Conservation (phyloP, 2,329 filamentous ascomycete genomes). For the Amauroascus niger region DNA sequence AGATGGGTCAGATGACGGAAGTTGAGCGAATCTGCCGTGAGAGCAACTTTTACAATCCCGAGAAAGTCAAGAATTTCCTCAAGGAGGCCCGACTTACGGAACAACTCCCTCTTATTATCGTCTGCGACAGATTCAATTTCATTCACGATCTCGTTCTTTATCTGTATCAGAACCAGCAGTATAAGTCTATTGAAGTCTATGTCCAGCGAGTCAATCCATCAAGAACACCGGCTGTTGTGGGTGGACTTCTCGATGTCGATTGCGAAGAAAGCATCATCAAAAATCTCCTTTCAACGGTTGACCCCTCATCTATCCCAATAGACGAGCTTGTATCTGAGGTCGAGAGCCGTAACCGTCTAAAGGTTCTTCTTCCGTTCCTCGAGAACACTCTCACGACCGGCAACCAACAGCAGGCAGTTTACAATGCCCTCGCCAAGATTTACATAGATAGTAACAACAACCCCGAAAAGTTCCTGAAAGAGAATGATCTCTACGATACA, state of each 20-base stretch:
- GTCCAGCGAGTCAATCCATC: slow-evolving; percentile 93
- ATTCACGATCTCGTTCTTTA: slow-evolving; percentile 94
- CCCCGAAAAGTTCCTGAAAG: slow-evolving; percentile 91
- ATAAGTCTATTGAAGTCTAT: slow-evolving; percentile 96
- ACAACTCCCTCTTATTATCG: slow-evolving; percentile 91
- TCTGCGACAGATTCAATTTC: slow-evolving; percentile 99
- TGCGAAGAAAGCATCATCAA: slow-evolving; percentile 97
- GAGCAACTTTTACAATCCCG: slow-evolving; percentile 77
- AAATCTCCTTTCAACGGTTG: slow-evolving; percentile 73
- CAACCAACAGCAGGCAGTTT: slow-evolving; percentile 93
- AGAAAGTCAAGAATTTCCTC: slow-evolving; percentile 98
- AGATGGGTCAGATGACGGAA: slow-evolving; percentile 86
- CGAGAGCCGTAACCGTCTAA: slow-evolving; percentile 89
- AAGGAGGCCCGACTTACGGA: slow-evolving; percentile 90
- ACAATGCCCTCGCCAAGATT: slow-evolving; percentile 96
- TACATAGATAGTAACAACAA: slow-evolving; percentile 99
- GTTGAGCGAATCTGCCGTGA: slow-evolving; percentile 96
- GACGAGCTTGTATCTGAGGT: slow-evolving; percentile 90
- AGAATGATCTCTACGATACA: slow-evolving; percentile 94
- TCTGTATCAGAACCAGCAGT: slow-evolving; percentile 98
- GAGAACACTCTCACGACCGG: slow-evolving; percentile 81
- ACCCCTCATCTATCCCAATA: slow-evolving; percentile 76
- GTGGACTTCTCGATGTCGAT: slow-evolving; percentile 88
- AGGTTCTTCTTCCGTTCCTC: slow-evolving; percentile 90
- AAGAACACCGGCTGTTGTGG: slow-evolving; percentile 83